These are phyloP conservation scores for Cryphonectria japonica DNA, from an alignment of 2,329 filamentous ascomycete genomes.

Conservation along the genomic window DNA sequence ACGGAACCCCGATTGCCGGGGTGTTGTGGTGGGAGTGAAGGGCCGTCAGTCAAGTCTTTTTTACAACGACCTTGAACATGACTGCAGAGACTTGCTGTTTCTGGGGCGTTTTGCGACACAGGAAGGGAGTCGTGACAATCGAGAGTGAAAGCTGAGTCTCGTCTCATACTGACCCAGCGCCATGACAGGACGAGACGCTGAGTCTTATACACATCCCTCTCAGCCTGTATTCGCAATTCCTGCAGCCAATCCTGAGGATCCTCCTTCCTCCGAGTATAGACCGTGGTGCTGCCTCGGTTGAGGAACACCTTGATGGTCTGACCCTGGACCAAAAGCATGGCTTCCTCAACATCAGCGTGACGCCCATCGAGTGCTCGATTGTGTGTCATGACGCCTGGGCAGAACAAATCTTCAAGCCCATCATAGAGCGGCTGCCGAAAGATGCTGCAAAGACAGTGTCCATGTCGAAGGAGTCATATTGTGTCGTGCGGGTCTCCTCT, in stretches of 20 bases:
- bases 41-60: background rate
- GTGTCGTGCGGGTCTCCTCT: conserved; percentile 87
- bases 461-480: conserved; percentile 82
- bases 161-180: conserved; percentile 38
- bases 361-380: conserved; percentile 88
- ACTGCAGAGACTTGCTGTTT: background rate
- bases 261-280: conserved; percentile 68
- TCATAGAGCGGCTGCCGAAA: conserved; percentile 65
- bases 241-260: conserved; percentile 85
- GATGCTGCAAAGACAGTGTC: conserved; percentile 60
- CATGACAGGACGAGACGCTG: conserved; percentile 76
- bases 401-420: conserved; percentile 73
- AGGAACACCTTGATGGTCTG: conserved; percentile 49
- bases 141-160: background rate
- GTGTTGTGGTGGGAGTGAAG: background rate
- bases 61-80: background rate
- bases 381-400: conserved; percentile 82
- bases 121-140: background rate
- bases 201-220: conserved; percentile 90
- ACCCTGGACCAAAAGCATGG: conserved; percentile 64
- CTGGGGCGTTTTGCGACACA: background rate
- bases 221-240: conserved; percentile 73
- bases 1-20: background rate
- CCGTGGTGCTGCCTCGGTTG: conserved; percentile 42
- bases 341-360: conserved; percentile 93